Evolutionary conservation across 306 rosid genomes (phyloP).

Genomic region (Malus orientalis): DNA sequence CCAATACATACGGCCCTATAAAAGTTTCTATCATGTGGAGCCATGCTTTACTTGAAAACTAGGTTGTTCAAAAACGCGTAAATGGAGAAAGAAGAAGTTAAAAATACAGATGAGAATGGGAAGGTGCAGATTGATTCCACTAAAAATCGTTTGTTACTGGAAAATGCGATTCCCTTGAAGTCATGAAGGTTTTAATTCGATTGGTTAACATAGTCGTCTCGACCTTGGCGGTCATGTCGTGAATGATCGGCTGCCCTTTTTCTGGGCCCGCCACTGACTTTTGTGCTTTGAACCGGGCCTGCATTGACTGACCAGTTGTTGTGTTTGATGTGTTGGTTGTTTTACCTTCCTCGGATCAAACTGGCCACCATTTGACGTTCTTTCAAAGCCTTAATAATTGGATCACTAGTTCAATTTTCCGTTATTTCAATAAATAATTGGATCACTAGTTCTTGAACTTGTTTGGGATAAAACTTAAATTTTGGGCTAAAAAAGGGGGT

Average conservation of each 20-base stretch:
- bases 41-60: background rate
- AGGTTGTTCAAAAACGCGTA: conserved; percentile 3
- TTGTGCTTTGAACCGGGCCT: background rate
- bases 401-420: background rate
- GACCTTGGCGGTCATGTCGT: background rate
- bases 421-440: too few relatives aligned
- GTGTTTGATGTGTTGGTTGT: background rate
- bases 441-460: too few relatives aligned
- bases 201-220: background rate
- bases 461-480: too few relatives aligned
- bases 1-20: too few relatives aligned
- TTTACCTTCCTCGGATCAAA: background rate
- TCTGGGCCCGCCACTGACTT: background rate
- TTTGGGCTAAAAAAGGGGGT: too few relatives aligned
- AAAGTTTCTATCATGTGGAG: background rate
- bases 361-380: background rate
- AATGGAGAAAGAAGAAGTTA: background rate
- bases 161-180: background rate
- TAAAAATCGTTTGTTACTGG: background rate
- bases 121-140: background rate
- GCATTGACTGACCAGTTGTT: background rate
- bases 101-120: background rate
- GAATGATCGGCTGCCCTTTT: background rate
- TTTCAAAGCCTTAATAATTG: background rate
- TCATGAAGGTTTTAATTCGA: background rate